Evolutionary conservation across 805 yeast genomes (phyloP), one percentile per base, ranked within the genome.

Genomic region (Lipomyces yamanashiensis): DNA sequence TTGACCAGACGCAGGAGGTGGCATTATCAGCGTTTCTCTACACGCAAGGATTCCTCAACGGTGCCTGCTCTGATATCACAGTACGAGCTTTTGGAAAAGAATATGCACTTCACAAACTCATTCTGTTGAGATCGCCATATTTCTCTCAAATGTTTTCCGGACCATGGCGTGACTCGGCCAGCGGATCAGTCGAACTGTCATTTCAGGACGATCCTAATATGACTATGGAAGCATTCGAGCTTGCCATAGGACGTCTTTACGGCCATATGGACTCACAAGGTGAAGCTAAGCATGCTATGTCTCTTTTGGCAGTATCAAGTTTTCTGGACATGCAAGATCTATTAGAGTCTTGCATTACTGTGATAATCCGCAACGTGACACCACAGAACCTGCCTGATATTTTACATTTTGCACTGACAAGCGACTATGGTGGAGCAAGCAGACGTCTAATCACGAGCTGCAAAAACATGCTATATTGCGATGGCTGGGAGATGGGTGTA

Each of bases 401-500:
- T 55, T 70, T 83, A 17, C 66, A 63, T 8, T 84, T 84, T 73
- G 85, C 85, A 4, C 66, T 74, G 2, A 71, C 73, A 12, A 75
- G 76, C 65, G 75, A 81, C 63, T 82, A 82, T 61, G 86, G 86
- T 0, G 70, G 71, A 1, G 82, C 84, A 0, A 79, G 81, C 61
- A 81, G 77, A 36, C 69, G 79, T 36, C 78, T 84, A 0, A 71
- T 80, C 1, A 84, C 82, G 47, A 78, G 80, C 61, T 80, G 80
- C 28, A 80, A 80, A 62, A 83, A 84, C 1, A 71, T 80, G 0
- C 70, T 84, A 28, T 79, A 81, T 58, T 73, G 80, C 12, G 80
- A 81, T 62, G 87, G 87, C 0, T 82, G 84, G 81, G 81, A 80
- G 65, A 71, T 73, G 43, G 83, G 84, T 0, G 75, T 74, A 3